A percentile compares a stretch with the other conserved stretches of the same genome.
phyloP scores from a whole-genome alignment of 1,139 yeast genomes.

The Taphrina communis region DNA sequence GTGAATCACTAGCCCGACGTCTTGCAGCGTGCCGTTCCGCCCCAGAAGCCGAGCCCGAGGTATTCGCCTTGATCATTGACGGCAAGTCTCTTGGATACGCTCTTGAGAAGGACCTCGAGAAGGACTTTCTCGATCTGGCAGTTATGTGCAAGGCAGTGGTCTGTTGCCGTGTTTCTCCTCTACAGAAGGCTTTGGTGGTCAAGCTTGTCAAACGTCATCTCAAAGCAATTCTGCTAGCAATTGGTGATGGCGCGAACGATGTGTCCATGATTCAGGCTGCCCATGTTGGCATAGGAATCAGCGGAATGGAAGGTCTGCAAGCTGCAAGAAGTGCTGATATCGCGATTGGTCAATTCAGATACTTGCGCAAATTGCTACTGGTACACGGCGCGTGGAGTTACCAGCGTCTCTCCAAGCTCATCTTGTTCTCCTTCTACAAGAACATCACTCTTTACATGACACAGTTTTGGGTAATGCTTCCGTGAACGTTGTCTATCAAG shows the following conservation, averaged over 20 bases:
- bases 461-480: conserved; percentile 73
- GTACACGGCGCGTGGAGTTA: conserved; percentile 99
- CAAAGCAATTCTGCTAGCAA: conserved; percentile 79
- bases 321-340: conserved; percentile 98
- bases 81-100: conserved; percentile 90
- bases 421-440: conserved; percentile 91
- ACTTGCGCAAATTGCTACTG: conserved; percentile 74
- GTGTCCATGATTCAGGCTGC: conserved; percentile 99
- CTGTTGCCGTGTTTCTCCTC: conserved; percentile 96
- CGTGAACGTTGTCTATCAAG: background rate
- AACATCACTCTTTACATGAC: conserved; percentile 95
- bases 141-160: conserved; percentile 90
- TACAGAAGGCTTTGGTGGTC: conserved; percentile 95
- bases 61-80: conserved; percentile 89
- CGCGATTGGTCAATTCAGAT: conserved; percentile 94
- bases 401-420: conserved; percentile 89
- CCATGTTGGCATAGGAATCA: conserved; percentile 96
- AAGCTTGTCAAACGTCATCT: conserved; percentile 80
- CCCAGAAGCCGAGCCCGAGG: conserved; percentile 71
- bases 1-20: conserved; percentile 73
- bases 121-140: conserved; percentile 77
- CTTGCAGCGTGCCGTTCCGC: conserved; percentile 68
- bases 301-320: conserved; percentile 99
- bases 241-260: conserved; percentile 99
- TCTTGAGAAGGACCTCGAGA: conserved; percentile 79